Percentiles rank a stretch among this genome's conserved stretches.
Conservation (phyloP, 768 basidiomycete species). For the Macrolepiota albuminosa region DNA sequence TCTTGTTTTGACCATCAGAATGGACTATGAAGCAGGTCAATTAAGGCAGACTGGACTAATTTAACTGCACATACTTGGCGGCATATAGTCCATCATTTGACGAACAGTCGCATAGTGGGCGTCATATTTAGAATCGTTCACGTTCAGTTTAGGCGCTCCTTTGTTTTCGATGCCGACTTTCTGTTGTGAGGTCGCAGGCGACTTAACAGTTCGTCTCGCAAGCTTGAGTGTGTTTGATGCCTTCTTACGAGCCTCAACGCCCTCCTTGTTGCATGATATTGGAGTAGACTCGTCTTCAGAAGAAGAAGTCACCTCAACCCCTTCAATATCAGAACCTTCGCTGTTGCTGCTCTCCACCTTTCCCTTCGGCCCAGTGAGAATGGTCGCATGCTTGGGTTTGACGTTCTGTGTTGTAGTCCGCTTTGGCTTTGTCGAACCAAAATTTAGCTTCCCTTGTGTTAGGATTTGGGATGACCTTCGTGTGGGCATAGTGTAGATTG, state of each 20-base stretch:
- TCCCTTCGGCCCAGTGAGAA: conserved; percentile 10
- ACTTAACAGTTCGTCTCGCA: background rate
- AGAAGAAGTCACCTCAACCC: conserved; percentile 17
- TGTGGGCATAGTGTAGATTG: background rate
- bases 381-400: conserved; percentile 18
- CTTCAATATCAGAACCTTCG: conserved; percentile 20
- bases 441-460: conserved; percentile 43
- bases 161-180: conserved; percentile 9
- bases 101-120: conserved; percentile 43
- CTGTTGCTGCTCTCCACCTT: conserved; percentile 10
- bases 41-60: background rate
- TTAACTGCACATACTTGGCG: conserved; percentile 49
- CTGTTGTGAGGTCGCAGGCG: background rate
- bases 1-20: conserved; percentile 49
- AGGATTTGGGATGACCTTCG: conserved; percentile 16
- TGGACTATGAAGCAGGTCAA: conserved; percentile 48
- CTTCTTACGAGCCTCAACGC: background rate
- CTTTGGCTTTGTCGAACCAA: conserved; percentile 43
- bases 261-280: background rate
- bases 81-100: conserved; percentile 48
- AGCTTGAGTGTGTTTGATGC: background rate
- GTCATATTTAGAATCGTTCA: conserved; percentile 49
- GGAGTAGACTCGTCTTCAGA: conserved; percentile 18
- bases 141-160: conserved; percentile 35
- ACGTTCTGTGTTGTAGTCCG: conserved; percentile 20